phyloP scores from a whole-genome alignment of 805 yeast genomes.

The Brettanomyces bruxellensis region DNA sequence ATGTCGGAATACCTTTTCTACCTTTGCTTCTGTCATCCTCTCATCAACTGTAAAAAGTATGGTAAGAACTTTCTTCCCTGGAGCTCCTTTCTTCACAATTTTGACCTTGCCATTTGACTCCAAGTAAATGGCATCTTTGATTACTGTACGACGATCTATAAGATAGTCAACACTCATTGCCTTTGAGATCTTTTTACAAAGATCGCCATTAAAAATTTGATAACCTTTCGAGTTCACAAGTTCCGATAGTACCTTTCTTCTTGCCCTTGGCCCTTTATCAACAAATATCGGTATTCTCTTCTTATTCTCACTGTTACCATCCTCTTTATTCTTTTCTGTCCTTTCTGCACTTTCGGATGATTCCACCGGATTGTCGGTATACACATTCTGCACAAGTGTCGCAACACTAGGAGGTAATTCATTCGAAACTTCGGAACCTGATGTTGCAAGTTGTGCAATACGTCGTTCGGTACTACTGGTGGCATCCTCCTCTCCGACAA shows the following conservation, averaged over 20 bases:
- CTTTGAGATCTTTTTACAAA: conserved; percentile 33
- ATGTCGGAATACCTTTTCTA: neutral
- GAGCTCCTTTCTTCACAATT: conserved; percentile 2
- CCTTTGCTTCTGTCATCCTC: conserved; percentile 11
- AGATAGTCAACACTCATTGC: conserved; percentile 27
- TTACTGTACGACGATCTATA: conserved; percentile 48
- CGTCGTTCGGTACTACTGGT: neutral
- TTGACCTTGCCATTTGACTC: conserved; percentile 19
- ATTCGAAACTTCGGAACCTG: neutral
- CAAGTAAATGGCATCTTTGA: conserved; percentile 33
- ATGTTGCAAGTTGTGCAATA: neutral
- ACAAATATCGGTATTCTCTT: conserved; percentile 2
- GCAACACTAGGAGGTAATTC: neutral
- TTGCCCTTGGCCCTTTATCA: conserved; percentile 20
- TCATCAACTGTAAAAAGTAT: conserved; percentile 7
- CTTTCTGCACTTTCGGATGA: neutral
- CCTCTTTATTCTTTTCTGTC: neutral
- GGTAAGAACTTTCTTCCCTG: neutral
- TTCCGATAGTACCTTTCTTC: conserved; percentile 24
- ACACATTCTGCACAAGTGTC: neutral
- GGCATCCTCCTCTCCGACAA: neutral
- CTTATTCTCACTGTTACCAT: neutral
- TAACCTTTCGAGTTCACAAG: conserved; percentile 38
- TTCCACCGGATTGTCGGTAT: neutral
- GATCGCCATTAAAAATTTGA: conserved; percentile 30